A percentile compares a stretch with the other conserved stretches of the same genome.
These are phyloP conservation scores for Sideroxylon spinosum DNA, from an alignment of 179 eudicot species.

Conservation along the genomic window DNA sequence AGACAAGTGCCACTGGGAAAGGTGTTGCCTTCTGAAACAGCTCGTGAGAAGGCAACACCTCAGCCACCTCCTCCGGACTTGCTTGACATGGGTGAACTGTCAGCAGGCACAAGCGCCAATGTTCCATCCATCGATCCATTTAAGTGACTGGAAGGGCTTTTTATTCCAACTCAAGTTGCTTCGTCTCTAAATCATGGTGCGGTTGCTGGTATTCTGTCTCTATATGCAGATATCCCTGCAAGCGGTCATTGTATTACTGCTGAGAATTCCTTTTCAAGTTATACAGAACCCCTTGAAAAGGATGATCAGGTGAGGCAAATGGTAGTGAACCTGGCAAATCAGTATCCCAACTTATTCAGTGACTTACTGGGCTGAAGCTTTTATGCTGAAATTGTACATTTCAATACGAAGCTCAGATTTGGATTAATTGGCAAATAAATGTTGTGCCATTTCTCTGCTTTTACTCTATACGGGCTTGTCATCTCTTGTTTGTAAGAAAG, in stretches of 20 bases:
- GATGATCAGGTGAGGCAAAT: slow-evolving; percentile 84
- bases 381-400: not conserved
- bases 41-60: slow-evolving; percentile 21
- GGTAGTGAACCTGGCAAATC: slow-evolving; percentile 78
- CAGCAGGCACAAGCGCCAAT: slow-evolving; percentile 22
- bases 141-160: slow-evolving; percentile 79
- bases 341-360: slow-evolving; percentile 81
- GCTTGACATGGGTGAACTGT: slow-evolving; percentile 78
- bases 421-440: slow-evolving; percentile 12
- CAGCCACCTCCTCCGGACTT: slow-evolving; percentile 74
- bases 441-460: slow-evolving; percentile 3
- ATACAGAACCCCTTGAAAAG: slow-evolving; percentile 55
- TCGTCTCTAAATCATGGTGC: slow-evolving; percentile 29
- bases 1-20: slow-evolving; percentile 35
- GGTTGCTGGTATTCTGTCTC: slow-evolving; percentile 45
- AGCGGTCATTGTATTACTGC: slow-evolving; percentile 25
- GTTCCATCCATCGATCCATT: slow-evolving; percentile 66
- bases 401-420: not conserved
- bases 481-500: not conserved
- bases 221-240: slow-evolving; percentile 41
- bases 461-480: slow-evolving; percentile 9
- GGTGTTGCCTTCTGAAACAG: slow-evolving; percentile 23
- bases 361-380: slow-evolving; percentile 71
- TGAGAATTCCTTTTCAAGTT: slow-evolving; percentile 18
- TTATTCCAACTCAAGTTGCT: slow-evolving; percentile 45